Percentiles rank a stretch among this genome's conserved stretches.
phyloP scores from a whole-genome alignment of 371 early-diverging fungal species.

The Rhizopus stolonifer region DNA sequence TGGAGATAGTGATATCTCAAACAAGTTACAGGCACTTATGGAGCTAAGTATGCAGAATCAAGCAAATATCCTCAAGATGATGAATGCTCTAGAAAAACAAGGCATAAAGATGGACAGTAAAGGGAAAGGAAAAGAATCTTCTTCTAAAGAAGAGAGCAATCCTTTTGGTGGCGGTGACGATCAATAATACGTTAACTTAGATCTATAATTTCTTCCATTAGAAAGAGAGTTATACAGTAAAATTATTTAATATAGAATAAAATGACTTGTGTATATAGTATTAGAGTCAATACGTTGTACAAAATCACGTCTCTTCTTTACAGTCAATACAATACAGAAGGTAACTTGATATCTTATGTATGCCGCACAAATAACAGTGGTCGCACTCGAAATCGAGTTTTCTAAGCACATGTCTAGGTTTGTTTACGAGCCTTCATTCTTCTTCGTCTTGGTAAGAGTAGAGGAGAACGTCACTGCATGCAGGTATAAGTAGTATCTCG shows the following conservation, averaged over 20 bases:
- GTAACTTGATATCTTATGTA: no score
- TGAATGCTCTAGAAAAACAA: conserved; percentile 46
- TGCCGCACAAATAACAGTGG: no score
- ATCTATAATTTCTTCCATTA: background rate
- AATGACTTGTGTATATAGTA: conserved; percentile 1
- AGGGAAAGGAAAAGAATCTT: background rate
- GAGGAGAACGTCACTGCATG: no score
- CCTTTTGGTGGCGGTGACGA: background rate
- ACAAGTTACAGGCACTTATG: conserved; percentile 49
- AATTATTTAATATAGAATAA: background rate
- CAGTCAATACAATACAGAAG: no score
- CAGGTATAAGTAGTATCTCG: no score
- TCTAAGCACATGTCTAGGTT: no score
- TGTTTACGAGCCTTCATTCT: no score
- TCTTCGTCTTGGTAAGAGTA: no score
- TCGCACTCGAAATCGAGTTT: no score
- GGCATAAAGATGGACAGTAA: conserved; percentile 2
- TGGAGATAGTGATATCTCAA: conserved; percentile 42
- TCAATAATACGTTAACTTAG: background rate
- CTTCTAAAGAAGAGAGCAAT: background rate
- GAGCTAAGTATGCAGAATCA: conserved; percentile 55
- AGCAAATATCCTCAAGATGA: conserved; percentile 51
- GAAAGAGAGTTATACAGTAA: background rate
- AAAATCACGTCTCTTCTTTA: no score
- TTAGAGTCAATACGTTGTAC: no score